Evolutionary conservation across 768 basidiomycete genomes (phyloP), one percentile per base, ranked within the genome.

Genomic region (Rhodocollybia butyracea): DNA sequence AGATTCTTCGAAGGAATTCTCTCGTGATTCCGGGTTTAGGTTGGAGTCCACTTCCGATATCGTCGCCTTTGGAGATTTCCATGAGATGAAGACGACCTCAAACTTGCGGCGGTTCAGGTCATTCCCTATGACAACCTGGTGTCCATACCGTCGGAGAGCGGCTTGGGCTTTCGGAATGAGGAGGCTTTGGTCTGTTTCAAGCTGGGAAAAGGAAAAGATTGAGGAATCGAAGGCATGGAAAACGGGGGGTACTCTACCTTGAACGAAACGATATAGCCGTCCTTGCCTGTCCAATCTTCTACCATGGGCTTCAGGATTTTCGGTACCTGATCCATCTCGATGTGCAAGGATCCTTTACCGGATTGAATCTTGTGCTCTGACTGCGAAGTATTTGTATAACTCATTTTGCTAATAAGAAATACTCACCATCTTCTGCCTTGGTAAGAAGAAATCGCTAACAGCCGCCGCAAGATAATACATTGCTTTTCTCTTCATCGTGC

Each of bases 291-390:
- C 96, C 97, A 99, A 67, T 98, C 93, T 42, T 89, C 85, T 6
- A 98, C 94, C 73, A 99, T 76, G 0, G 94, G 89, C 68, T 91
- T 90, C 43, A 99, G 74, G 32, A 98, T 87, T 71, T 99, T 99
- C 7, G 97, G 97, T 0, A 98, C 95, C 68, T 98, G 94, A 66
- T 99, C 97, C 97, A 98, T 99, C 70, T 98, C 95, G 54, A 98
- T 90, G 43, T 84, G 82, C 24, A 98, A 74, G 60, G 88, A 95
- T 1, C 95, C 96, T 66, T 96, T 94, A 27, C 92, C 91, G 1
- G 94, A 97, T 65, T 98, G 96, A 34, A 99, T 98, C 74, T 99
- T 99, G 73, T 99, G 97, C 71, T 93, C 94, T 1, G 93, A 89
- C 96, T 97, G 63, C 0, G 10, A 8, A 29, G 34, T 48, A 29